phyloP scores from a whole-genome alignment of 2,329 filamentous ascomycete genomes.

The Trichoderma hamatum region DNA sequence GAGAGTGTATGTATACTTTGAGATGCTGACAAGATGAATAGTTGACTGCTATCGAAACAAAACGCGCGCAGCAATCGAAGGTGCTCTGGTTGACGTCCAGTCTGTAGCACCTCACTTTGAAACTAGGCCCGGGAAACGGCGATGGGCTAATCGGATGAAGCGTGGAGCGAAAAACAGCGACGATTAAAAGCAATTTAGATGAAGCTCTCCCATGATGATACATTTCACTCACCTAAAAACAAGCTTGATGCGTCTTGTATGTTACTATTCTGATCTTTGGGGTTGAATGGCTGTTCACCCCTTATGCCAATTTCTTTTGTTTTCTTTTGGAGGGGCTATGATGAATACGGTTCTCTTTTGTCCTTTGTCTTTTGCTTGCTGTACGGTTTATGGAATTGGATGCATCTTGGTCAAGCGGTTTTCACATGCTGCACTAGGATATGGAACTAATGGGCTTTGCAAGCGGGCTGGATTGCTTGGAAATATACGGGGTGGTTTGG shows the following conservation, averaged over 20 bases:
- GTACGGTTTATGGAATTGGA: background rate
- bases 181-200: constrained; percentile 29
- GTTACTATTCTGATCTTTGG: background rate
- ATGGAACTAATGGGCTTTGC: constrained; percentile 9
- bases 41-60: constrained; percentile 95
- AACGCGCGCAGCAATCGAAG: constrained; percentile 80
- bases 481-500: background rate
- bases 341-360: background rate
- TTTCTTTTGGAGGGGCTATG: background rate
- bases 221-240: background rate
- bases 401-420: constrained; percentile 13
- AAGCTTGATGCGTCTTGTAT: background rate
- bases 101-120: constrained; percentile 83
- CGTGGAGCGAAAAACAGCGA: constrained; percentile 40
- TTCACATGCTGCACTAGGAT: constrained; percentile 1
- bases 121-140: constrained; percentile 81
- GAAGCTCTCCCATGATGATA: background rate
- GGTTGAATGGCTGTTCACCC: background rate
- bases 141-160: constrained; percentile 64
- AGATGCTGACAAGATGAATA: constrained; percentile 41
- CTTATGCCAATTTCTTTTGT: background rate
- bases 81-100: constrained; percentile 73
- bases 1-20: background rate
- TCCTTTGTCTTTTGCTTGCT: background rate
- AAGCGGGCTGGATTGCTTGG: background rate